Evolutionary conservation across 2,329 filamentous ascomycete genomes (phyloP), one percentile per base, ranked within the genome.

Genomic region (Polytolypa hystricis): DNA sequence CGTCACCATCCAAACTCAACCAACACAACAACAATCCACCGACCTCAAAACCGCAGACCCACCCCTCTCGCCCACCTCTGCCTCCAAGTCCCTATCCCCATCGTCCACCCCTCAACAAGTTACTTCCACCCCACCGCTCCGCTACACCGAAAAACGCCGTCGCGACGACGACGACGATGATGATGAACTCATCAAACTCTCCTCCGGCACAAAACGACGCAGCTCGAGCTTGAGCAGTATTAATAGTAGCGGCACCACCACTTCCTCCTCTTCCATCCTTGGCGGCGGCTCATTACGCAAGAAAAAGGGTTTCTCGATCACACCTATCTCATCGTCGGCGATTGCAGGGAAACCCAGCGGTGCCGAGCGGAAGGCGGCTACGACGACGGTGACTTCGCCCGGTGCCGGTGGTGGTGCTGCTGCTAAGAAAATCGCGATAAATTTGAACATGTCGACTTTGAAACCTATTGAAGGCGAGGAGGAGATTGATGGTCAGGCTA

Each of bases 121-220:
- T n/a, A n/a, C n/a, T 11, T 28, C 17, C 5, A 17, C 28, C 15
- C 79, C 81, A 3, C 81, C 79, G 0, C 85, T 94, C 58, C 74
- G 84, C 37, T 62, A 93, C 12, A 81, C 85, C 0, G 84, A 93
- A 57, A 96, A 96, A 61, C 80, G 89, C 32, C 75, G 89, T 32
- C 76, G 91, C 29, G 65, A 70, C 49, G 87, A 94, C 54, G 89
- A 95, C 39, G 85, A 93, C 43, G 89, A 95, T 30, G 87, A 94
- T 38, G 87, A 95, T 46, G 84, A 89, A 52, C 64, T 96, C n/a
- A 78, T 79, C 37, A 93, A 91, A 60, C 70, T 95, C 49, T 77
- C 84, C 45, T 55, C 58, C 7, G 61, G 57, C 16, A 56, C 61
- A 1, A 67, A 67, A 46, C 57, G 66, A 35, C 56, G 65, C 40